These are phyloP conservation scores for Podospora didyma DNA, from an alignment of 495 filamentous ascomycete genomes.

Conservation along the genomic window DNA sequence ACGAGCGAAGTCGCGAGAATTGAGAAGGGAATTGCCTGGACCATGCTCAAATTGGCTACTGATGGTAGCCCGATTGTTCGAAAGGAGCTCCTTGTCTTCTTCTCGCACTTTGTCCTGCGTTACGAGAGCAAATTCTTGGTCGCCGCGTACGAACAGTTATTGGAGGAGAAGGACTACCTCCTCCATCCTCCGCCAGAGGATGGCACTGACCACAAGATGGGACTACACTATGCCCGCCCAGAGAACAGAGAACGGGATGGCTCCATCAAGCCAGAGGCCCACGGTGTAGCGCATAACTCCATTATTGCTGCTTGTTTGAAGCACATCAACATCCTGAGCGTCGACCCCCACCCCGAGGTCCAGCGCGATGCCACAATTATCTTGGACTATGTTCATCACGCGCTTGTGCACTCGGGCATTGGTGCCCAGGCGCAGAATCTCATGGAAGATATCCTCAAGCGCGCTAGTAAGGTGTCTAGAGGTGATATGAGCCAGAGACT, in stretches of 20 bases:
- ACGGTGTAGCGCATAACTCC: constrained; percentile 72
- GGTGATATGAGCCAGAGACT: constrained; percentile 44
- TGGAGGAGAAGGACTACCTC: constrained; percentile 74
- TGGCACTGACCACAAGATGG: constrained; percentile 52
- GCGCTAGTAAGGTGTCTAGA: constrained; percentile 51
- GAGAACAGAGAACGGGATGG: constrained; percentile 49
- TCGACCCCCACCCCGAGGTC: constrained; percentile 92
- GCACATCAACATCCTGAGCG: constrained; percentile 81
- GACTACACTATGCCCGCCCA: constrained; percentile 47
- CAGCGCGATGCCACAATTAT: constrained; percentile 76
- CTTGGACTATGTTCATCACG: constrained; percentile 77
- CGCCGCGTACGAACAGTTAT: constrained; percentile 83
- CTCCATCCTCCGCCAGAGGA: constrained; percentile 47
- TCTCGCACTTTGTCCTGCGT: constrained; percentile 83
- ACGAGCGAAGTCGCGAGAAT: constrained; percentile 86
- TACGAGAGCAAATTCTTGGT: constrained; percentile 93
- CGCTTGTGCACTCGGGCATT: constrained; percentile 72
- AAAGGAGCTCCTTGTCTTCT: constrained; percentile 88
- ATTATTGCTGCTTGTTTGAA: constrained; percentile 93
- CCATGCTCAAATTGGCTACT: constrained; percentile 77
- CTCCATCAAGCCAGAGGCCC: constrained; percentile 42
- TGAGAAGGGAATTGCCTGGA: constrained; percentile 82
- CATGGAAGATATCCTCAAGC: constrained; percentile 65
- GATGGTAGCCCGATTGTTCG: constrained; percentile 92
- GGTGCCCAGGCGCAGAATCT: constrained; percentile 62